These are phyloP conservation scores for Botrytis fabae DNA, from an alignment of 2,329 filamentous ascomycete genomes.

Conservation along the genomic window DNA sequence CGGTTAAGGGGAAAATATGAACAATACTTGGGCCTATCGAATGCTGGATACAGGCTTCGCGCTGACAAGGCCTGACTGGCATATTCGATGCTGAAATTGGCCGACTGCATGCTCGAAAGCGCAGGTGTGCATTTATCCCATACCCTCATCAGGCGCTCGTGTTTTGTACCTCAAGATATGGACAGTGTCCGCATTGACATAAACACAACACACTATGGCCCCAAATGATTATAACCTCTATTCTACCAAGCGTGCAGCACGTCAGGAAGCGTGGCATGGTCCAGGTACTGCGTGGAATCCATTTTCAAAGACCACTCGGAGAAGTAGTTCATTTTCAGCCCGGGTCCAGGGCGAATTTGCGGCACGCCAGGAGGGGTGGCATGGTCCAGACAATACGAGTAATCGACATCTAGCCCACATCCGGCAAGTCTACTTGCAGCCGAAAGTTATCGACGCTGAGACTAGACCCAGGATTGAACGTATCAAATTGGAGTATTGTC, in stretches of 20 bases:
- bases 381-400: too few species aligned
- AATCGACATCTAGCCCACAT: too few species aligned
- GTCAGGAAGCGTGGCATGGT: slow-evolving; percentile 38
- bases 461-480: background rate
- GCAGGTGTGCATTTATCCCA: background rate
- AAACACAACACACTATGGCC: too few species aligned
- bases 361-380: too few species aligned
- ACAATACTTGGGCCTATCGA: background rate
- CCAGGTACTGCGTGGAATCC: background rate
- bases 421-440: too few species aligned
- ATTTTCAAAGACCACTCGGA: background rate
- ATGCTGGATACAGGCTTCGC: background rate
- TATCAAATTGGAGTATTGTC: background rate
- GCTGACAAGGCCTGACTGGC: fast-evolving
- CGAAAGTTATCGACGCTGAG: background rate
- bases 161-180: too few species aligned
- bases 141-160: too few species aligned
- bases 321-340: background rate
- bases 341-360: too few species aligned
- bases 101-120: background rate
- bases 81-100: background rate
- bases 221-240: too few species aligned
- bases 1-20: too few species aligned
- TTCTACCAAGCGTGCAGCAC: slow-evolving; percentile 27
- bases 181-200: too few species aligned